These are phyloP conservation scores for Zygoascus biomembranicola DNA, from an alignment of 805 yeast species.

Conservation along the genomic window DNA sequence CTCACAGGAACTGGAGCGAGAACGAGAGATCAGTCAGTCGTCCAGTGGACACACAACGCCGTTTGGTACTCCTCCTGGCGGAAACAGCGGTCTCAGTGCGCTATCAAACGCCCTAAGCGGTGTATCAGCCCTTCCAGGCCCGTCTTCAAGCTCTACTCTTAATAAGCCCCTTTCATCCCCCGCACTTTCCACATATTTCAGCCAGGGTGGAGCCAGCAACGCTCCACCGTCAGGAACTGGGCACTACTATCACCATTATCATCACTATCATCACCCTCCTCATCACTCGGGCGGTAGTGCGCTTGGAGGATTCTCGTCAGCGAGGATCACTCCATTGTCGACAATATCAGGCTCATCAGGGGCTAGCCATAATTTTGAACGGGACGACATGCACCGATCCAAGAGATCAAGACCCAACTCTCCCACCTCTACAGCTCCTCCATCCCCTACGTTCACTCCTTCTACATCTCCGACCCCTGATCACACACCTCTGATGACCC, in stretches of 20 bases:
- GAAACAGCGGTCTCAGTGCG: background rate
- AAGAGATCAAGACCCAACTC: constrained; percentile 35
- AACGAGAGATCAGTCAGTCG: constrained; percentile 12
- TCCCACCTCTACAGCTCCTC: constrained; percentile 36
- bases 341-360: constrained; percentile 17
- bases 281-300: constrained; percentile 14
- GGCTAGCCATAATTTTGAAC: constrained; percentile 13
- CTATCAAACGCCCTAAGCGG: constrained; percentile 4
- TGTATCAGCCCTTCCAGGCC: background rate
- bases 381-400: constrained; percentile 24
- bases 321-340: constrained; percentile 24
- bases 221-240: constrained; percentile 1
- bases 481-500: constrained; percentile 37
- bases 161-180: constrained; percentile 16
- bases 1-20: constrained; percentile 36
- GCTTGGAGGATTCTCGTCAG: constrained; percentile 3
- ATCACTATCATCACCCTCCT: constrained; percentile 21
- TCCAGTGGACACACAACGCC: background rate
- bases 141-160: background rate
- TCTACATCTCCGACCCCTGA: constrained; percentile 34
- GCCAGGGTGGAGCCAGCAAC: constrained; percentile 9
- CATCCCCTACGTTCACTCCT: constrained; percentile 32
- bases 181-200: constrained; percentile 18
- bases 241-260: constrained; percentile 13
- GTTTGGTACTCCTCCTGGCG: background rate